Conservation (phyloP, 768 basidiomycete genomes). For the Amanita inopinata region DNA sequence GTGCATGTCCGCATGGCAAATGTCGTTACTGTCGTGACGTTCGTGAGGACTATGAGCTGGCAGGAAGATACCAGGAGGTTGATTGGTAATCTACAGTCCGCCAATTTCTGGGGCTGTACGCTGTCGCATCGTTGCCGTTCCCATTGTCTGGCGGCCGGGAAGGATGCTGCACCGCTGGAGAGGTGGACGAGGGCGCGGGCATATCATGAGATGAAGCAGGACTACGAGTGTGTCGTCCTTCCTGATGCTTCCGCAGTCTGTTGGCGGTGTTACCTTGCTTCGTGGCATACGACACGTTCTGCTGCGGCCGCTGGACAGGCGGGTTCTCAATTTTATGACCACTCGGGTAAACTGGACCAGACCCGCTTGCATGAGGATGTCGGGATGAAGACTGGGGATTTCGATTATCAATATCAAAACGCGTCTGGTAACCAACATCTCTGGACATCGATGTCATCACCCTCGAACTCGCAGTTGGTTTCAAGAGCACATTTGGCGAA, state of each 20-base stretch:
- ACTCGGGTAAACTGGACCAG: neutral
- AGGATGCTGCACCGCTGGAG: neutral
- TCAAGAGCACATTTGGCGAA: slow-evolving; percentile 1
- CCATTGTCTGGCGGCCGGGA: neutral
- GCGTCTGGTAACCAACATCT: slow-evolving; percentile 1
- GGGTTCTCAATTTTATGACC: neutral
- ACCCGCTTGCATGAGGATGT: neutral
- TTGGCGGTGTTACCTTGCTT: slow-evolving; percentile 3
- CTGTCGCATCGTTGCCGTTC: neutral
- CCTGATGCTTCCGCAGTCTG: slow-evolving; percentile 7
- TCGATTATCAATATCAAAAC: neutral
- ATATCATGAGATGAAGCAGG: neutral
- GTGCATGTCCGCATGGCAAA: no score
- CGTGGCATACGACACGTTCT: neutral
- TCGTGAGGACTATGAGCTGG: neutral
- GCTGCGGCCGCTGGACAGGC: neutral
- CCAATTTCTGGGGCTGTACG: slow-evolving; percentile 1
- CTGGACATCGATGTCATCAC: neutral
- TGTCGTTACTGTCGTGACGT: neutral
- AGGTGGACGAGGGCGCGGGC: neutral
- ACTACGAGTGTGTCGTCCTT: slow-evolving; percentile 1
- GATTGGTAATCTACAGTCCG: slow-evolving; percentile 7
- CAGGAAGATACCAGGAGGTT: slow-evolving; percentile 6
- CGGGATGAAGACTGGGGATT: neutral
- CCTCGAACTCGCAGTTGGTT: neutral